These are phyloP conservation scores for Cladophialophora immunda DNA, from an alignment of 2,329 filamentous ascomycete genomes.

Conservation along the genomic window DNA sequence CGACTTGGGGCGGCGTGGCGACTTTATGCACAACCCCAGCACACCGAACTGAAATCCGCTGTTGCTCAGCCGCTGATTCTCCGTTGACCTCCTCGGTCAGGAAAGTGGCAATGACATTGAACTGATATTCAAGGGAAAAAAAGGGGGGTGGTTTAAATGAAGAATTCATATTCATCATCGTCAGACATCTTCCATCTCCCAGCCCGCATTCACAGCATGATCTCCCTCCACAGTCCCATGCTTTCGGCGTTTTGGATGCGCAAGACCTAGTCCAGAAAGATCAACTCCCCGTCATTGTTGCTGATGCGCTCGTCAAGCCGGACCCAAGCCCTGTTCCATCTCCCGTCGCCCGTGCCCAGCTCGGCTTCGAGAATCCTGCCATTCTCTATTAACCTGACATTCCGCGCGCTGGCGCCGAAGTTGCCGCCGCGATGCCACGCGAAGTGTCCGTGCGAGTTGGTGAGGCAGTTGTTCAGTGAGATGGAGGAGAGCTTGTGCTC, in stretches of 20 bases:
- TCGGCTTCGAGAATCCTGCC: conserved; percentile 39
- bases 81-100: no score
- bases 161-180: neutral
- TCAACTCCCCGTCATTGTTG: conserved; percentile 49
- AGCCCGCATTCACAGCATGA: neutral
- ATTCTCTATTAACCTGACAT: conserved; percentile 36
- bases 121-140: neutral
- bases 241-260: neutral
- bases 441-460: conserved; percentile 49
- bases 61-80: no score
- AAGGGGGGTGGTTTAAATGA: no score
- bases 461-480: conserved; percentile 50
- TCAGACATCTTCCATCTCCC: neutral
- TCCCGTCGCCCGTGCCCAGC: conserved; percentile 35
- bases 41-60: no score
- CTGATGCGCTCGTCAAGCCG: conserved; percentile 51
- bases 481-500: conserved; percentile 45
- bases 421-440: conserved; percentile 49
- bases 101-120: neutral
- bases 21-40: no score
- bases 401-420: conserved; percentile 47
- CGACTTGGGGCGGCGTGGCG: no score
- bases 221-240: neutral
- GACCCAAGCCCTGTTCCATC: conserved; percentile 42
- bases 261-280: conserved; percentile 33